Conservation (phyloP, 129 eudicot genomes). For the Lactuca sativa region DNA sequence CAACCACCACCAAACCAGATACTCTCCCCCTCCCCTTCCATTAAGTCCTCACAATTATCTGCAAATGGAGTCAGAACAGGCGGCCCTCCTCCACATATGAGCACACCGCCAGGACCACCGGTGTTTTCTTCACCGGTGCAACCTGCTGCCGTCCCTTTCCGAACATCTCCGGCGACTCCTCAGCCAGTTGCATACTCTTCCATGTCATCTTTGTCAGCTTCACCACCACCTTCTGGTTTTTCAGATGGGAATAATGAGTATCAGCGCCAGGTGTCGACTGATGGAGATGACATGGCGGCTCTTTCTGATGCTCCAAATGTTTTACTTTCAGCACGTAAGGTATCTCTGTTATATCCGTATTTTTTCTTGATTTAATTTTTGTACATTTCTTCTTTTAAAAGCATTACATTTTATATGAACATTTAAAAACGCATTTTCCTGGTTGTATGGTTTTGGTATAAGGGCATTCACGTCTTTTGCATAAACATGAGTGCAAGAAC, state of each 20-base stretch:
- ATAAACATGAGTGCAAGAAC: no score
- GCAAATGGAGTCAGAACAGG: slow-evolving; percentile 58
- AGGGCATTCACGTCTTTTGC: no score
- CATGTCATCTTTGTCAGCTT: slow-evolving; percentile 56
- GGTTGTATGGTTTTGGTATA: no score
- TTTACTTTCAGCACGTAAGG: slow-evolving; percentile 95
- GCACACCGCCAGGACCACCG: slow-evolving; percentile 98
- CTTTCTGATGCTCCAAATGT: slow-evolving; percentile 57
- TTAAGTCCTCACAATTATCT: slow-evolving; percentile 52
- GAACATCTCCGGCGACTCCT: slow-evolving; percentile 92
- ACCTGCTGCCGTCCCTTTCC: slow-evolving; percentile 87
- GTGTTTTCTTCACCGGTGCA: slow-evolving; percentile 83
- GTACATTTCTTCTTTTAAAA: no score
- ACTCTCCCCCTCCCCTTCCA: slow-evolving; percentile 53
- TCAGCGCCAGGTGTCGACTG: slow-evolving; percentile 49
- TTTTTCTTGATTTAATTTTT: not conserved
- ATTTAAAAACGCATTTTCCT: no score
- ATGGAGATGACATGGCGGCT: slow-evolving; percentile 44
- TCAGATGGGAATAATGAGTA: slow-evolving; percentile 61
- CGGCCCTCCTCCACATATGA: slow-evolving; percentile 62
- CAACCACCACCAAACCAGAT: slow-evolving; percentile 49
- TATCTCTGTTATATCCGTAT: slow-evolving; percentile 9
- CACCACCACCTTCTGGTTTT: slow-evolving; percentile 62
- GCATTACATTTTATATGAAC: no score
- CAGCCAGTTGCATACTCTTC: slow-evolving; percentile 75